These are phyloP conservation scores for Oryza brachyantha DNA, from an alignment of 176 grass and related monocot species.

Conservation along the genomic window DNA sequence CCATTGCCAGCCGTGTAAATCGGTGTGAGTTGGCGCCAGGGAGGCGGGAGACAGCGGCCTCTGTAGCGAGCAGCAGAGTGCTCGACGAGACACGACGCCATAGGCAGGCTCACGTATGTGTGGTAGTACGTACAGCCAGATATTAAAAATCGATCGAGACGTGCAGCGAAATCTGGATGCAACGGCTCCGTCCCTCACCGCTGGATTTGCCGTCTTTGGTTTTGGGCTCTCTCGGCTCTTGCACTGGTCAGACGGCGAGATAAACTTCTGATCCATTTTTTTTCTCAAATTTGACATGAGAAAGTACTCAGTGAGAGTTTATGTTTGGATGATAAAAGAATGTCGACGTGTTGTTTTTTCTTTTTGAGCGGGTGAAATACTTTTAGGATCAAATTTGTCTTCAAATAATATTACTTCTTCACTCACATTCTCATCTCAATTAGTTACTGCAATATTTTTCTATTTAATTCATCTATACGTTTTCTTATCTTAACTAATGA, in stretches of 20 bases:
- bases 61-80: conserved; percentile 23
- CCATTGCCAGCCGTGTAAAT: background rate
- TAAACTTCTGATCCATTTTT: background rate
- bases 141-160: conserved; percentile 16
- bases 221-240: background rate
- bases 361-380: too few species aligned
- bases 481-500: too few species aligned
- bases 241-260: background rate
- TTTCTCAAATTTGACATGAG: too few species aligned
- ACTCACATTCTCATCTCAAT: too few species aligned
- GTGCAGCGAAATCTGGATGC: conserved; percentile 16
- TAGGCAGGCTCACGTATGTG: background rate
- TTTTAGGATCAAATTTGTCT: too few species aligned
- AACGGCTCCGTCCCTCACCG: background rate
- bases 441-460: too few species aligned
- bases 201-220: background rate
- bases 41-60: conserved; percentile 2
- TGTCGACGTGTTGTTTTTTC: too few species aligned
- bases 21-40: conserved; percentile 63
- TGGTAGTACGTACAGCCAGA: background rate
- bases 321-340: too few species aligned
- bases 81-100: background rate
- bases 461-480: too few species aligned
- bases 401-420: too few species aligned
- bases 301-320: too few species aligned